Conservation (phyloP, 139 green algal species). For the Coelastrella sp. region DNA sequence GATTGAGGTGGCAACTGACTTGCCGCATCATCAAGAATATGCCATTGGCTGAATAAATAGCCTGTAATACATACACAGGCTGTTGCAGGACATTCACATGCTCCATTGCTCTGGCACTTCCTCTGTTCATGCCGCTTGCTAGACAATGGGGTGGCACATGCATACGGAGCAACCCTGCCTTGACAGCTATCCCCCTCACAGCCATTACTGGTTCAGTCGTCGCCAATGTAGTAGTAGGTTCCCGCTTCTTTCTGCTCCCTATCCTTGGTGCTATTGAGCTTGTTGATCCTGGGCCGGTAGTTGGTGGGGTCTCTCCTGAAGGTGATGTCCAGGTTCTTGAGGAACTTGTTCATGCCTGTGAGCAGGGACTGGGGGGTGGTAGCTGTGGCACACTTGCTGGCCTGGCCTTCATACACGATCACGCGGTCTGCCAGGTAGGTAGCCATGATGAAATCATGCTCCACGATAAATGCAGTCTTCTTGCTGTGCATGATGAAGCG, state of each 20-base stretch:
- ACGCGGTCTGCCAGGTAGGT: slow-evolving; percentile 98
- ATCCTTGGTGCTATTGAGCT: slow-evolving; percentile 95
- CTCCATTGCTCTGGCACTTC: too few relatives aligned
- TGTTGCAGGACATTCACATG: too few relatives aligned
- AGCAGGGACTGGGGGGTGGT: slow-evolving; percentile 83
- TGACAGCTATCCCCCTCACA: background rate
- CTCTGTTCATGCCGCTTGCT: too few relatives aligned
- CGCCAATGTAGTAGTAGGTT: slow-evolving; percentile 86
- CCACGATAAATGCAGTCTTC: slow-evolving; percentile 99
- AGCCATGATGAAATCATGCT: slow-evolving; percentile 99
- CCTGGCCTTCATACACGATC: slow-evolving; percentile 96
- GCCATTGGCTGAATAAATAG: too few relatives aligned
- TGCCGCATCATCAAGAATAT: too few relatives aligned
- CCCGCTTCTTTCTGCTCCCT: slow-evolving; percentile 96
- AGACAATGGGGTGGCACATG: too few relatives aligned
- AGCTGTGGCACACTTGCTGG: slow-evolving; percentile 85
- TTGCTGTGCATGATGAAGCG: slow-evolving; percentile 99
- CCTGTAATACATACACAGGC: too few relatives aligned
- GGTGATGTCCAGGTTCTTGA: slow-evolving; percentile 97
- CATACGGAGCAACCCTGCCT: too few relatives aligned
- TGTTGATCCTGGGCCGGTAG: slow-evolving; percentile 99
- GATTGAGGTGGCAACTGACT: too few relatives aligned
- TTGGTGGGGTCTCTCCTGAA: slow-evolving; percentile 99
- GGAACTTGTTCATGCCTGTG: slow-evolving; percentile 93
- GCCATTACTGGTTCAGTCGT: background rate